These are phyloP conservation scores for Candida verbasci DNA, from an alignment of 805 yeast genomes.

Conservation along the genomic window DNA sequence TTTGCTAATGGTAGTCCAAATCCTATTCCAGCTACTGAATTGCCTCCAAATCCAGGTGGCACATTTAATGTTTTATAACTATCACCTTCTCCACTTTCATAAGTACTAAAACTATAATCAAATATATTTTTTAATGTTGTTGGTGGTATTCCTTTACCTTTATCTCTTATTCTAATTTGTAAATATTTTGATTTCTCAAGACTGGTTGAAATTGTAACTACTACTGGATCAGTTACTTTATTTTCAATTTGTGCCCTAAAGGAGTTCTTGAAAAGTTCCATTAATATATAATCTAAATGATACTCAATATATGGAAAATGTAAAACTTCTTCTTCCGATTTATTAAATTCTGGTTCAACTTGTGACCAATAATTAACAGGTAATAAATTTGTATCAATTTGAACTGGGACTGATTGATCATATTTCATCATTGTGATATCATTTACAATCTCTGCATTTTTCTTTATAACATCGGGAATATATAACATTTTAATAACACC, in stretches of 20 bases:
- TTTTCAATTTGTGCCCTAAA: conserved; percentile 85
- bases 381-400: conserved; percentile 43
- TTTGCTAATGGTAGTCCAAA: conserved; percentile 85
- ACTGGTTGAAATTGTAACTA: conserved; percentile 33
- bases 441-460: conserved; percentile 70
- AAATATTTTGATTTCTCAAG: conserved; percentile 37
- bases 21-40: conserved; percentile 89
- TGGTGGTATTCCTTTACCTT: conserved; percentile 84
- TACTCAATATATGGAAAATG: conserved; percentile 78
- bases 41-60: conserved; percentile 69
- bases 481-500: conserved; percentile 61
- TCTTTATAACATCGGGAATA: conserved; percentile 57
- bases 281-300: conserved; percentile 82
- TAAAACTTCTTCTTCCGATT: conserved; percentile 45
- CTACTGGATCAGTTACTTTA: conserved; percentile 33
- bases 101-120: conserved; percentile 84
- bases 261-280: conserved; percentile 83
- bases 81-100: conserved; percentile 55
- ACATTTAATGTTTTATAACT: conserved; percentile 58
- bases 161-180: conserved; percentile 76
- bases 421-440: conserved; percentile 82
- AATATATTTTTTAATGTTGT: conserved; percentile 63
- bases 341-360: conserved; percentile 19
- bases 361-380: conserved; percentile 26
- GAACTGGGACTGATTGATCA: conserved; percentile 63